Conservation (phyloP, 306 rosid genomes). For the Mimosa pudica region DNA sequence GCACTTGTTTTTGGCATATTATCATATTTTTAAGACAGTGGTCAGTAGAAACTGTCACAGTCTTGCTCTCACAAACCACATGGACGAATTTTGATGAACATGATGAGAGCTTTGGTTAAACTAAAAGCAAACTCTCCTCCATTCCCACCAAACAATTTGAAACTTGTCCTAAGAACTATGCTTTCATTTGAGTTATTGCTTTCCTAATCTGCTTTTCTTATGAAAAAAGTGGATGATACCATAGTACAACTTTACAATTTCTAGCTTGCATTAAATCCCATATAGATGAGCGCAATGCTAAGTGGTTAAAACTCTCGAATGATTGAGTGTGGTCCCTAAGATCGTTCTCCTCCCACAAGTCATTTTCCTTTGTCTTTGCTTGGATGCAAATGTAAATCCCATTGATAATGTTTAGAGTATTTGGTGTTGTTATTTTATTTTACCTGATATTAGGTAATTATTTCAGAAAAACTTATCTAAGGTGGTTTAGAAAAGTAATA, state of each 20-base stretch:
- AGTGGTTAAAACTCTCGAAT: not conserved
- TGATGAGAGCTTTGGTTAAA: conserved; percentile 36
- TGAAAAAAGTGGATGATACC: not conserved
- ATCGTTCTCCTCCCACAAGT: not conserved
- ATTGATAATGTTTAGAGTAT: too few species aligned
- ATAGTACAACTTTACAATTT: conserved; percentile 7
- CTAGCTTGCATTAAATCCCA: not conserved
- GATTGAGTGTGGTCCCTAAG: not conserved
- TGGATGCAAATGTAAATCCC: not conserved
- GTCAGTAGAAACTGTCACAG: conserved; percentile 18
- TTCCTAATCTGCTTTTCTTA: conserved; percentile 21
- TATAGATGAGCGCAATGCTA: not conserved
- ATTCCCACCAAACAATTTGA: conserved; percentile 28
- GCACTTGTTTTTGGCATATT: conserved; percentile 36
- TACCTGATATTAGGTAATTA: too few species aligned
- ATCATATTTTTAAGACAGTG: not conserved
- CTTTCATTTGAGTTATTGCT: not conserved
- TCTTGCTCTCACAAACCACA: conserved; percentile 16
- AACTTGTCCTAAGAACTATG: conserved; percentile 31
- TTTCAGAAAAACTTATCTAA: too few species aligned
- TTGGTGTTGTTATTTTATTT: too few species aligned
- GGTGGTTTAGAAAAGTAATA: too few species aligned
- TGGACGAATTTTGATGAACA: not conserved
- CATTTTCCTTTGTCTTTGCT: not conserved
- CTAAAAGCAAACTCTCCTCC: conserved; percentile 35